A percentile compares a stretch with the other conserved stretches of the same genome.
Evolutionary conservation across 2,329 filamentous ascomycete genomes (phyloP).

Genomic region (Stagonosporopsis cucurbitacearum): DNA sequence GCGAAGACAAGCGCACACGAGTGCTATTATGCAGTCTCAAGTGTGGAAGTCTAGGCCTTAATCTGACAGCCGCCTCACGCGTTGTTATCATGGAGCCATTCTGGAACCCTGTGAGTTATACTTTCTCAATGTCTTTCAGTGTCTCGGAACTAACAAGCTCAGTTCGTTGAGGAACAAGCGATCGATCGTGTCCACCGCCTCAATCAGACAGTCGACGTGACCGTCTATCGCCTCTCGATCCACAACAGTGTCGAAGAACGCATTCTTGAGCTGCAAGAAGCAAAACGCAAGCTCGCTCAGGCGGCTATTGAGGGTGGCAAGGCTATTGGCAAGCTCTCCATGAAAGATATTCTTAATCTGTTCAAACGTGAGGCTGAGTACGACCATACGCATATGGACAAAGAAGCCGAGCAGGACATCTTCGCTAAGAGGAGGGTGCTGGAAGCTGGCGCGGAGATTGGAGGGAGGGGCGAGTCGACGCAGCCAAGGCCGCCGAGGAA

Average conservation of each 20-base stretch:
- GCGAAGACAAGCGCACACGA: constrained; percentile 75
- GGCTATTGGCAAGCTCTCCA: constrained; percentile 81
- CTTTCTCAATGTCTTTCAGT: not conserved
- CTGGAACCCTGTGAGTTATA: constrained; percentile 81
- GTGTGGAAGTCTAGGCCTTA: constrained; percentile 90
- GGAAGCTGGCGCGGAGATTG: constrained; percentile 20
- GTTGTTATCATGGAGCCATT: constrained; percentile 97
- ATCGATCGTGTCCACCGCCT: constrained; percentile 99
- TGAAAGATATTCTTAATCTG: constrained; percentile 91
- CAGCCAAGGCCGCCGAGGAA: constrained; percentile 34
- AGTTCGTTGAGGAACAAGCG: constrained; percentile 98
- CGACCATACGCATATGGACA: constrained; percentile 53
- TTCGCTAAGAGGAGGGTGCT: constrained; percentile 44
- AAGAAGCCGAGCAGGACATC: constrained; percentile 40
- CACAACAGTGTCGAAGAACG: constrained; percentile 87
- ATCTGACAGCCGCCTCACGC: constrained; percentile 89
- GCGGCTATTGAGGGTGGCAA: constrained; percentile 86
- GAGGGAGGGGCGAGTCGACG: constrained; percentile 22
- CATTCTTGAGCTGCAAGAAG: constrained; percentile 92
- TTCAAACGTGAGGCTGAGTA: constrained; percentile 75
- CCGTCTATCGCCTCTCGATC: constrained; percentile 93
- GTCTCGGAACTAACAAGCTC: constrained; percentile 17
- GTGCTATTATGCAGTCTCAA: constrained; percentile 92
- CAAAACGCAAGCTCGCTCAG: constrained; percentile 90
- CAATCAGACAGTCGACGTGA: constrained; percentile 92